Base-by-base conservation (phyloP, 805 yeast species). In the Debaryomyces maramus region DNA sequence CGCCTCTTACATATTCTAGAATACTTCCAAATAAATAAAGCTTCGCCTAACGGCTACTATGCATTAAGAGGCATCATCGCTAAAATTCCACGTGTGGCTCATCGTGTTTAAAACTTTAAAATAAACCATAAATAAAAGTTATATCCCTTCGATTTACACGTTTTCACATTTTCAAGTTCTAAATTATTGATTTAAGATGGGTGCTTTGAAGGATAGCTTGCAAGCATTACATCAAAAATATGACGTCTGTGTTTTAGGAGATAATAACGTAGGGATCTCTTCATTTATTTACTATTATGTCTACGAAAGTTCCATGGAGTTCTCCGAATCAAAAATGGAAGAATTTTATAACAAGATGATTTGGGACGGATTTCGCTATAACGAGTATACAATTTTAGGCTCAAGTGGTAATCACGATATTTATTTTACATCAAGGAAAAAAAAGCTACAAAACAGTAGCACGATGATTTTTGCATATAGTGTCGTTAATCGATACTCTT, bases 301-400 rank as follows among this genome's bases (percentile, higher is more conserved):
- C 5, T 55, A 60, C 29, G 44, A 47, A 14, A 39, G 43, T 18
- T 58, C 45, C 36, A 46, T 60, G 7, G 52, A 48, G 3, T 40
- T 43, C 10, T 16, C 43, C 3, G 62, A 56, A 11, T 35, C 52
- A 13, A 36, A 41, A 9, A 46, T 47, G 2, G 67, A 64, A 38
- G 63, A 61, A 21, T 33, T 62, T 20, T 57, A 58, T 40, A 47
- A 54, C 28, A 53, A 50, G 29, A 38, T 45, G 5, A 34, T 55
- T 16, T 31, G 46, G 9, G 31, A 35, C 9, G 52, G 47, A 10
- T 34, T 42, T n/a, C 44, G 42, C 27, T 53, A 51, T 29, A 41
- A 52, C 35, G 64, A 59, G 39, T 46, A 65, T 11, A 49, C 67
- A 8, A 63, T 69, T 8, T 48, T 66, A 32, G 74, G 67, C 39